A percentile compares a stretch with the other conserved stretches of the same genome.
Evolutionary conservation across 306 rosid species (phyloP).

Genomic region (Amphicarpaea edgeworthii): DNA sequence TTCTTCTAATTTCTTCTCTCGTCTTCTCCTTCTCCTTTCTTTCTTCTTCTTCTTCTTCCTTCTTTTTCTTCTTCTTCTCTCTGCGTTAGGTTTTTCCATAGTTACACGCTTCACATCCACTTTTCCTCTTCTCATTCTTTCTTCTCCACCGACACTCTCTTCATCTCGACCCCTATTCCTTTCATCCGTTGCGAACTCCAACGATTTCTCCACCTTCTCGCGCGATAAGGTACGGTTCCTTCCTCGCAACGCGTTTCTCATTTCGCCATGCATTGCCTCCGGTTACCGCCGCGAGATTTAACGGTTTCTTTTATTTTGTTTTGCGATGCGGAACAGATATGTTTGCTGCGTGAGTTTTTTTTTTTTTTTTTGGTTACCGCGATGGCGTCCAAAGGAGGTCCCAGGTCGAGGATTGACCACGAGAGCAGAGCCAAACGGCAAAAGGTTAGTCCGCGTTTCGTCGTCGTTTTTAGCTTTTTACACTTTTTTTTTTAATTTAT

Average conservation of each 20-base stretch:
- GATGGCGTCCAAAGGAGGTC: conserved; percentile 98
- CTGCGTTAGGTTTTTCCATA: conserved; percentile 38
- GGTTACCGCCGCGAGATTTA: neutral
- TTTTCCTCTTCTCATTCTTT: neutral
- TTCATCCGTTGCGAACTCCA: neutral
- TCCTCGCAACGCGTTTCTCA: neutral
- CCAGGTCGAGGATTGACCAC: conserved; percentile 81
- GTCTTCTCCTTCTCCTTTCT: neutral
- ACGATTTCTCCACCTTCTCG: conserved; percentile 8
- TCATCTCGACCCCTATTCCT: neutral
- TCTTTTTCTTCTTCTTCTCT: neutral
- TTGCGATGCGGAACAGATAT: conserved; percentile 39
- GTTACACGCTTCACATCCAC: neutral
- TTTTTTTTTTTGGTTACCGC: conserved; percentile 11
- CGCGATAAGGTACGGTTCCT: conserved; percentile 14
- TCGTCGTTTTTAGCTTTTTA: neutral
- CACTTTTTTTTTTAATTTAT: neutral
- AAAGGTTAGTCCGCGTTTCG: conserved; percentile 62
- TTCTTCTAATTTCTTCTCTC: conserved; percentile 36
- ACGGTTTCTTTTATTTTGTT: too few species aligned
- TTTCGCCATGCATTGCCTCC: conserved; percentile 23
- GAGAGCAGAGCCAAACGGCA: conserved; percentile 85
- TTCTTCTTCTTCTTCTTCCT: neutral
- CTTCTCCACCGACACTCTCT: conserved; percentile 23
- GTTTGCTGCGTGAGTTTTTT: conserved; percentile 31